These are phyloP conservation scores for Circinella minor DNA, from an alignment of 371 early-diverging fungal species.

Conservation along the genomic window DNA sequence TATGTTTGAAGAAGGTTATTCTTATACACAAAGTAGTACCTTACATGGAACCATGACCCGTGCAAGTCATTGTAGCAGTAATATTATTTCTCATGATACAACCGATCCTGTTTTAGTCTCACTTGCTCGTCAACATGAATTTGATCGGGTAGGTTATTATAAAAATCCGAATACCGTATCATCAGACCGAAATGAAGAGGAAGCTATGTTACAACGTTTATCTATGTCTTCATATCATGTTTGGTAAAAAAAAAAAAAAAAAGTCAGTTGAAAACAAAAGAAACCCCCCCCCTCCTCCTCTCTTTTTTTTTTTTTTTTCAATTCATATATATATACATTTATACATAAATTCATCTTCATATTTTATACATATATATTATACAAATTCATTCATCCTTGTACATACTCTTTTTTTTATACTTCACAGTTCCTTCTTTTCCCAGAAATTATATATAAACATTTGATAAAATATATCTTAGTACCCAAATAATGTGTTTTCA, in stretches of 20 bases:
- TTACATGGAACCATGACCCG: slow-evolving; percentile 4
- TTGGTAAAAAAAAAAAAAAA: slow-evolving; percentile 3
- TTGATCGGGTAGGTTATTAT: slow-evolving; percentile 34
- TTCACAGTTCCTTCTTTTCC: no score
- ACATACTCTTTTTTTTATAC: no score
- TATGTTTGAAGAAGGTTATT: slow-evolving; percentile 29
- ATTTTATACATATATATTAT: no score
- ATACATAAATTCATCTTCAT: no score
- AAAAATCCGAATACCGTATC: slow-evolving; percentile 14
- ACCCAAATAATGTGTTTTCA: no score
- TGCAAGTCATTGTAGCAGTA: slow-evolving; percentile 13
- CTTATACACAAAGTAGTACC: slow-evolving; percentile 4
- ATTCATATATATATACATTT: neutral
- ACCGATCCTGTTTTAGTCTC: slow-evolving; percentile 29
- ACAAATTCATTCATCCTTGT: no score
- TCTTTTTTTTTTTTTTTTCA: neutral
- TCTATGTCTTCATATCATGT: slow-evolving; percentile 15
- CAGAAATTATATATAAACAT: no score
- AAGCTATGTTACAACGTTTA: slow-evolving; percentile 10
- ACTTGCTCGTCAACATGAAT: slow-evolving; percentile 33
- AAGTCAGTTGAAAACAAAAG: neutral
- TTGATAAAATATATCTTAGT: no score
- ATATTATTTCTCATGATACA: slow-evolving; percentile 2
- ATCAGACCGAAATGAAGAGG: slow-evolving; percentile 11
- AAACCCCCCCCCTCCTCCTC: neutral